Conservation (phyloP, 2,329 filamentous ascomycete species). For the Plenodomus lindquistii region DNA sequence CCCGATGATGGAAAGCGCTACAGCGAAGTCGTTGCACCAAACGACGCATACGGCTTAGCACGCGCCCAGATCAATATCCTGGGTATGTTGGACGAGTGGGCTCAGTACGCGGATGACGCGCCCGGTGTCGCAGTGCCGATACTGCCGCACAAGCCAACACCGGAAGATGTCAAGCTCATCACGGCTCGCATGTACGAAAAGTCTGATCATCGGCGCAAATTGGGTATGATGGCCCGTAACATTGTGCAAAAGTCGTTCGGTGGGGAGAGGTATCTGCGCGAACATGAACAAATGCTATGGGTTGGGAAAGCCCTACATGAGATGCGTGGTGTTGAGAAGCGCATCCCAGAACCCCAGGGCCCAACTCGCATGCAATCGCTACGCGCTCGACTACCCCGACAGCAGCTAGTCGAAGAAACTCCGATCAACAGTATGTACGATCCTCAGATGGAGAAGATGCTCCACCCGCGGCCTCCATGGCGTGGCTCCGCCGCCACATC, state of each 20-base stretch:
- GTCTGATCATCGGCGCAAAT: slow-evolving; percentile 57
- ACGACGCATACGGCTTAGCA: slow-evolving; percentile 63
- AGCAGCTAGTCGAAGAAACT: slow-evolving; percentile 21
- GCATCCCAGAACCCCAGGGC: slow-evolving; percentile 30
- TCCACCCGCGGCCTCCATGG: slow-evolving; percentile 34
- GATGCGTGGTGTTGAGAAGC: slow-evolving; percentile 36
- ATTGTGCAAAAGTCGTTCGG: slow-evolving; percentile 65
- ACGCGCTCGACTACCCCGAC: slow-evolving; percentile 8
- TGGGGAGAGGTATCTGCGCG: slow-evolving; percentile 62
- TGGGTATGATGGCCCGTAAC: slow-evolving; percentile 62
- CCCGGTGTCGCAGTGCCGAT: slow-evolving; percentile 45
- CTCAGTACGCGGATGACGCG: slow-evolving; percentile 59
- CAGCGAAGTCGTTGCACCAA: slow-evolving; percentile 66
- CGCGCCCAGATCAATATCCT: slow-evolving; percentile 66
- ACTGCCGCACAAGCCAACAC: slow-evolving; percentile 54
- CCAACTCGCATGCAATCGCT: slow-evolving; percentile 35
- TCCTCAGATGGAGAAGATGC: slow-evolving; percentile 43
- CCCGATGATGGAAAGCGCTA: slow-evolving; percentile 54
- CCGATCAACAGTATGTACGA: slow-evolving; percentile 28
- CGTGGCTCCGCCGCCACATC: slow-evolving; percentile 33
- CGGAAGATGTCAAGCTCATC: slow-evolving; percentile 57
- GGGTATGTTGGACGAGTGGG: slow-evolving; percentile 65
- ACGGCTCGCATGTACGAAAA: slow-evolving; percentile 65
- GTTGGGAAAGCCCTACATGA: slow-evolving; percentile 43
- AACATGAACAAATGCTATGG: slow-evolving; percentile 60